phyloP scores from a whole-genome alignment of 257 asterid species.

The Przewalskia tangutica region DNA sequence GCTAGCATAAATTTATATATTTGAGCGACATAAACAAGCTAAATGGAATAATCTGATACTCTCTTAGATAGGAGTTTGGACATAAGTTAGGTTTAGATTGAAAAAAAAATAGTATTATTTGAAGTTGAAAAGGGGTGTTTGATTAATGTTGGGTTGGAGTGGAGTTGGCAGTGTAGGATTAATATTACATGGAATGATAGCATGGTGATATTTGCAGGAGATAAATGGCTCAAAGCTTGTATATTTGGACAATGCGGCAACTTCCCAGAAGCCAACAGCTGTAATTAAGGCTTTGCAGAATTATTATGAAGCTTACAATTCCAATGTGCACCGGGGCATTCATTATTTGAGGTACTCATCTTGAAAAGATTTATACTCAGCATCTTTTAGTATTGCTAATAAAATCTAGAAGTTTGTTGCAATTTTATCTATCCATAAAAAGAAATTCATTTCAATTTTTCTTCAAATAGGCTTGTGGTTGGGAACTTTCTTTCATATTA shows the following conservation, averaged over 20 bases:
- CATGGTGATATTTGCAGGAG: constrained; percentile 40
- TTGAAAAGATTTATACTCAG: not conserved
- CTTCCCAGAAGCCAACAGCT: constrained; percentile 91
- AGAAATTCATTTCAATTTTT: not conserved
- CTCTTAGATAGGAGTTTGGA: not conserved
- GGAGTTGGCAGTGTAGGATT: not conserved
- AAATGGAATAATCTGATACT: not conserved
- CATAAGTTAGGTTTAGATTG: not conserved
- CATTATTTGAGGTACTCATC: constrained; percentile 64
- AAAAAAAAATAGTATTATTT: not conserved
- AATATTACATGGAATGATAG: not conserved
- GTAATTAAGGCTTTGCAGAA: constrained; percentile 58
- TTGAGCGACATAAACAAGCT: not conserved
- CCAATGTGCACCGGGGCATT: constrained; percentile 96
- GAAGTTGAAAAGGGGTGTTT: not conserved
- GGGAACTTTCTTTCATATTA: not conserved
- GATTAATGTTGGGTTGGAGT: not conserved
- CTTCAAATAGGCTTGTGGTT: not conserved
- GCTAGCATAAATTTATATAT: not conserved
- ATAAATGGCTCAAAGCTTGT: constrained; percentile 78
- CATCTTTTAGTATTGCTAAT: not conserved
- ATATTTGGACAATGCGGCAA: constrained; percentile 96
- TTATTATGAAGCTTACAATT: constrained; percentile 70
- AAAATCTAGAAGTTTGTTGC: not conserved
- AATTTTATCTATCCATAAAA: not conserved